phyloP scores from a whole-genome alignment of 257 asterid genomes.

The Penstemon davidsonii region DNA sequence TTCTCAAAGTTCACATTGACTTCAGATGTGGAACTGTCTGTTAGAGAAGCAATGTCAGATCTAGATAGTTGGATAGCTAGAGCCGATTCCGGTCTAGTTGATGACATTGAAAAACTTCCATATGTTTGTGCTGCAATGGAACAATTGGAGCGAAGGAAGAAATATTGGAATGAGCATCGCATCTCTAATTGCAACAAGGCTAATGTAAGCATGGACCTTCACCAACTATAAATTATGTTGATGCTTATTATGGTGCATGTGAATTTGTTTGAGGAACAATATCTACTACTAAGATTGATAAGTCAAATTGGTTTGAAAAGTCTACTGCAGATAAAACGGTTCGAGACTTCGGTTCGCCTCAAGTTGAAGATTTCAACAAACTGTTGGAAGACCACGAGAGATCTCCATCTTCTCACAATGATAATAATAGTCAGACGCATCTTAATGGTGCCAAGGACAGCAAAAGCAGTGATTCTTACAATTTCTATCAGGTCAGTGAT shows the following conservation, averaged over 20 bases:
- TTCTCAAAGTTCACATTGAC: conserved; percentile 84
- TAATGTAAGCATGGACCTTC: conserved; percentile 39
- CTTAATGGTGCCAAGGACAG: conserved; percentile 37
- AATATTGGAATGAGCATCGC: conserved; percentile 69
- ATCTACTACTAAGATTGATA: conserved; percentile 30
- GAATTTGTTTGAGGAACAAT: conserved; percentile 26
- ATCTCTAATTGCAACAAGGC: conserved; percentile 36
- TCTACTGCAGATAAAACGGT: conserved; percentile 32
- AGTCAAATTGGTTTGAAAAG: conserved; percentile 33
- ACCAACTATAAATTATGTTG: conserved; percentile 28
- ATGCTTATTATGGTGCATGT: conserved; percentile 16
- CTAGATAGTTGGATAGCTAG: conserved; percentile 93
- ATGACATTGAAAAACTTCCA: conserved; percentile 91
- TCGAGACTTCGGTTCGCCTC: conserved; percentile 36
- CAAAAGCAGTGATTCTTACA: conserved; percentile 57
- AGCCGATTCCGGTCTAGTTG: conserved; percentile 89
- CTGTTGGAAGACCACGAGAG: conserved; percentile 39
- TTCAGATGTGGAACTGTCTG: conserved; percentile 82
- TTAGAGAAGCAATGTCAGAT: conserved; percentile 80
- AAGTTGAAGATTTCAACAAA: conserved; percentile 39
- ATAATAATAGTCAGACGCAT: conserved; percentile 25
- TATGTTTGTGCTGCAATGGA: conserved; percentile 87
- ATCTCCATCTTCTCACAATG: conserved; percentile 43
- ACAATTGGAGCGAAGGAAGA: conserved; percentile 69
- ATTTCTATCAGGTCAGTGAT: conserved; percentile 79